Percentiles rank a stretch among this genome's conserved stretches.
Evolutionary conservation across 2,329 filamentous ascomycete species (phyloP).

Genomic region (Sclerotinia spermophila): DNA sequence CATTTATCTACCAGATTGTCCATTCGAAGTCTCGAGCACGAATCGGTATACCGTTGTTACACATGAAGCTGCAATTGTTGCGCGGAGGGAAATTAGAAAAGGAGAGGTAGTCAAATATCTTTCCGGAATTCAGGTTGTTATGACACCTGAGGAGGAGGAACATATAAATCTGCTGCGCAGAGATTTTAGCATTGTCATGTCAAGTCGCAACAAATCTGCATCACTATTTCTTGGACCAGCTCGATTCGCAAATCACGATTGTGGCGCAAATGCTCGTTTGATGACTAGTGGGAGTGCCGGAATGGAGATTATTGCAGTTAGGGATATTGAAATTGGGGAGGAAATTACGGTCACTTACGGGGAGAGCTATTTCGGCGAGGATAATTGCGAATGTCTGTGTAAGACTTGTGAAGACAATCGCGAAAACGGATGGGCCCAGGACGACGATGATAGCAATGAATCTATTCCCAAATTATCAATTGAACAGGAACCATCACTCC

Average conservation of each 20-base stretch:
- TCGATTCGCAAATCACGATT: conserved; percentile 96
- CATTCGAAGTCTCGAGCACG: conserved; percentile 89
- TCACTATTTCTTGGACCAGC: conserved; percentile 93
- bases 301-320: conserved; percentile 84
- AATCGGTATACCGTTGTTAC: conserved; percentile 92
- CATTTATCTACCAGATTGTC: conserved; percentile 89
- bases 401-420: conserved; percentile 73
- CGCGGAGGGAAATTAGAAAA: conserved; percentile 71
- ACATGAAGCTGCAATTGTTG: conserved; percentile 83
- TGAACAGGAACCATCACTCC: conserved; percentile 28
- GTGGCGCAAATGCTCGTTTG: conserved; percentile 83
- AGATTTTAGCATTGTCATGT: conserved; percentile 96
- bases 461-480: conserved; percentile 33
- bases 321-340: conserved; percentile 79
- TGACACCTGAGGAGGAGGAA: conserved; percentile 87
- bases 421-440: conserved; percentile 76
- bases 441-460: conserved; percentile 41
- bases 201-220: conserved; percentile 83
- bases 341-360: conserved; percentile 97
- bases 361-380: conserved; percentile 90
- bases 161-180: conserved; percentile 77
- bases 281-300: conserved; percentile 79
- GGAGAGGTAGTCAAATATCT: conserved; percentile 90
- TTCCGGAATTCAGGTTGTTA: conserved; percentile 83
- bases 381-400: conserved; percentile 94